Conservation (phyloP, 1,139 yeast genomes). For the Meyerozyma smithsonii region DNA sequence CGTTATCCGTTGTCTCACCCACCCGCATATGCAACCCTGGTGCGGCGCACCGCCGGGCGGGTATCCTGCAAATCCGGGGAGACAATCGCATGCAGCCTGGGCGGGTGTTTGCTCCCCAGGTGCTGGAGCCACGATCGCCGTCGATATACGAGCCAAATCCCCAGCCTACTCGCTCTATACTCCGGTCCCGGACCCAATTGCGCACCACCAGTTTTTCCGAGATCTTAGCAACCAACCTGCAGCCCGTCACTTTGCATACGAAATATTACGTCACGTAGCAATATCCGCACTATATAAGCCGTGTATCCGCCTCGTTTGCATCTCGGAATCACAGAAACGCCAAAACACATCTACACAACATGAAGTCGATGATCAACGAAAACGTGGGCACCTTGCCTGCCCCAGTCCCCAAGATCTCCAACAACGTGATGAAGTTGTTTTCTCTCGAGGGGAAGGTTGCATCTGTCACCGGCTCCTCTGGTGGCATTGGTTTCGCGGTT, state of each 20-base stretch:
- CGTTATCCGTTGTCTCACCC: background rate
- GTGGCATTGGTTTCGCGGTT: slow-evolving; percentile 39
- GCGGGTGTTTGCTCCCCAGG: too few species aligned
- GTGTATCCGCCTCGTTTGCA: background rate
- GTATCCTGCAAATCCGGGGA: too few species aligned
- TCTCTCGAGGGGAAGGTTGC: slow-evolving; percentile 34
- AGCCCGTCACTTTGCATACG: background rate
- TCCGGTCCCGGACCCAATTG: too few species aligned
- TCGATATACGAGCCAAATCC: too few species aligned
- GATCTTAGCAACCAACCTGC: background rate
- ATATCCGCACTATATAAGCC: background rate
- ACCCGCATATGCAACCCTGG: background rate
- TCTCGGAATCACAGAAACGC: too few species aligned
- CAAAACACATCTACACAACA: background rate
- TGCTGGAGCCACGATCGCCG: too few species aligned
- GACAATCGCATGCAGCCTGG: too few species aligned
- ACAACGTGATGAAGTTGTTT: slow-evolving; percentile 13
- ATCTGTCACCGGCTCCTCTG: slow-evolving; percentile 37
- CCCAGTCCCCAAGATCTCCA: background rate
- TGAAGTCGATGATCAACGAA: slow-evolving; percentile 3
- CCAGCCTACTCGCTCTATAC: too few species aligned
- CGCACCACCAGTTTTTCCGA: background rate
- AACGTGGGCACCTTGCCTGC: slow-evolving; percentile 3
- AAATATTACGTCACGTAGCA: background rate
- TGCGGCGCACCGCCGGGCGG: too few species aligned